Evolutionary conservation across 768 basidiomycete genomes (phyloP).

Genomic region (Plicaturopsis crispa): DNA sequence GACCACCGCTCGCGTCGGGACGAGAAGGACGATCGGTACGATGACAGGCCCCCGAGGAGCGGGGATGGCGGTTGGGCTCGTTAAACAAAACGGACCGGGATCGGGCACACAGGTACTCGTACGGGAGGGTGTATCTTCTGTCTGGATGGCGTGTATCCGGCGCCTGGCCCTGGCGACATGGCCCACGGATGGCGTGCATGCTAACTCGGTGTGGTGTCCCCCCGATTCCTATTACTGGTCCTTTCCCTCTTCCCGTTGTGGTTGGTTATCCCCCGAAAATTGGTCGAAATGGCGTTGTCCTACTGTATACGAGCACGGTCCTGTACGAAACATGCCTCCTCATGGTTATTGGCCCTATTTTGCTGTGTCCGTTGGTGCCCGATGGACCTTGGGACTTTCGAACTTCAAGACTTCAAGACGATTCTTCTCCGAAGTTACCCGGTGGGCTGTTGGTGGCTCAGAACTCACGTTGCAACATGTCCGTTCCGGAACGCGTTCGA

Average conservation of each 20-base stretch:
- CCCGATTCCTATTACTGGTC: slow-evolving; percentile 10
- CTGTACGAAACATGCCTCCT: slow-evolving; percentile 2
- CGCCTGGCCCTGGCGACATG: too few relatives aligned
- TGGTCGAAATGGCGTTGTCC: slow-evolving; percentile 10
- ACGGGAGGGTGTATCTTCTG: too few relatives aligned
- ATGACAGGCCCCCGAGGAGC: slow-evolving; percentile 71
- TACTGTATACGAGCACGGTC: slow-evolving; percentile 2
- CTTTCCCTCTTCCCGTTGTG: slow-evolving; percentile 42
- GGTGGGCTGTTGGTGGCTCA: too few relatives aligned
- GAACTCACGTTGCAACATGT: too few relatives aligned
- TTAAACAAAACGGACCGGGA: too few relatives aligned
- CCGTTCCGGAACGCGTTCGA: too few relatives aligned
- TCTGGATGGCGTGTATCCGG: too few relatives aligned
- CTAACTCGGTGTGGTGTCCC: slow-evolving; percentile 29
- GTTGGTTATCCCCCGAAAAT: slow-evolving; percentile 34
- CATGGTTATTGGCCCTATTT: slow-evolving; percentile 2
- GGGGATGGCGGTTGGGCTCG: slow-evolving; percentile 75
- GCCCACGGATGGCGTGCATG: too few relatives aligned
- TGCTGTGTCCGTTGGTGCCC: neutral
- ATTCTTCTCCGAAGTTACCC: too few relatives aligned
- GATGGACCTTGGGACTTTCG: neutral
- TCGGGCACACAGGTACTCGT: too few relatives aligned
- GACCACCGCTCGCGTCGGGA: too few relatives aligned
- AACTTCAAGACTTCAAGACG: slow-evolving; percentile 1
- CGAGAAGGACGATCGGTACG: slow-evolving; percentile 76